Evolutionary conservation across 1,139 yeast genomes (phyloP).

Genomic region (Diutina sp.): DNA sequence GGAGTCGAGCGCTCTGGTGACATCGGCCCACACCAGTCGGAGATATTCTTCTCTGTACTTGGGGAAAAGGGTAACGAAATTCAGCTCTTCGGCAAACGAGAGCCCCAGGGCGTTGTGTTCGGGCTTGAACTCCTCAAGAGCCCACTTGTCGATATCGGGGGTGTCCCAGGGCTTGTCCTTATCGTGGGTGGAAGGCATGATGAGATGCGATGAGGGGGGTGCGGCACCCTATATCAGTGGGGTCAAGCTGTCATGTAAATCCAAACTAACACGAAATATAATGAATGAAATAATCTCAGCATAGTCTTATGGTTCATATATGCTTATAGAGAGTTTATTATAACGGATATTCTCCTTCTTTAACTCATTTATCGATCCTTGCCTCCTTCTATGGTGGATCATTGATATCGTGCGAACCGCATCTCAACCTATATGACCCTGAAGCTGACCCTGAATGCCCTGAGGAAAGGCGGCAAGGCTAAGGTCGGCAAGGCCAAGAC

Average conservation of each 20-base stretch:
- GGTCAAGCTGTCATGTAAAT: background rate
- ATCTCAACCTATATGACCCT: background rate
- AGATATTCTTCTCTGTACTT: slow-evolving; percentile 90
- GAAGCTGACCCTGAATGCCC: background rate
- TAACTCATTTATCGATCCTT: background rate
- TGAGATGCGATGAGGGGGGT: slow-evolving; percentile 1
- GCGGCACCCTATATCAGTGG: background rate
- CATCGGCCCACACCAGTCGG: slow-evolving; percentile 87
- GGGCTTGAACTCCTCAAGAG: slow-evolving; percentile 73
- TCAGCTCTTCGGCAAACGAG: slow-evolving; percentile 87
- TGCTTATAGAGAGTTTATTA: background rate
- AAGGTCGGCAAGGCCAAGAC: background rate
- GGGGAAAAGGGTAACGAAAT: slow-evolving; percentile 91
- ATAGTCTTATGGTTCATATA: too few relatives aligned
- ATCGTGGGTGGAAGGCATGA: slow-evolving; percentile 85
- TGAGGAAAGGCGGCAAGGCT: background rate
- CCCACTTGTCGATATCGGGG: slow-evolving; percentile 91
- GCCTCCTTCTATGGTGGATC: background rate
- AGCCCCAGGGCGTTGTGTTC: slow-evolving; percentile 68
- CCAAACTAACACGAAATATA: too few relatives aligned
- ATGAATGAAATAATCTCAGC: too few relatives aligned
- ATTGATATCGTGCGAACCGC: background rate
- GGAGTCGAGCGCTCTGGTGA: slow-evolving; percentile 63
- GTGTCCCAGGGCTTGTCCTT: slow-evolving; percentile 98
- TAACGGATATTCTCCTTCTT: too few relatives aligned